Evolutionary conservation across 2,329 filamentous ascomycete genomes (phyloP).

Genomic region (Venturia aucupariae): DNA sequence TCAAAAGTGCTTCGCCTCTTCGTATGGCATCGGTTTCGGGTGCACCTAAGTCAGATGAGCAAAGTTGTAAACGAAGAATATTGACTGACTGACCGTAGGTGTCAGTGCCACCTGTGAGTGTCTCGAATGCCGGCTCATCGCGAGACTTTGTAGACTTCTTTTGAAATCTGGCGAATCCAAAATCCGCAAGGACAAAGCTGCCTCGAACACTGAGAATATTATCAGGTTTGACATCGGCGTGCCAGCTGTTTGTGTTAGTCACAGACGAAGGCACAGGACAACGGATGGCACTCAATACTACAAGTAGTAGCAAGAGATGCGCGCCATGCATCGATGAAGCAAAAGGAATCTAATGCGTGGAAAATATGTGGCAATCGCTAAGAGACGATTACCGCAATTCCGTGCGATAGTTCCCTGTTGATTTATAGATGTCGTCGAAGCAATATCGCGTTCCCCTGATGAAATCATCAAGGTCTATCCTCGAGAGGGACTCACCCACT

Average conservation of each 20-base stretch:
- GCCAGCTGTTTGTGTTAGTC: constrained; percentile 25
- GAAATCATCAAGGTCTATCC: too few relatives aligned
- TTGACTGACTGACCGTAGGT: constrained; percentile 31
- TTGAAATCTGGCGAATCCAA: constrained; percentile 26
- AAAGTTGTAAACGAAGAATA: too few relatives aligned
- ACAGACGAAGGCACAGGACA: too few relatives aligned
- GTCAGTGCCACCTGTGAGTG: constrained; percentile 24
- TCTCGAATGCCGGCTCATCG: neutral
- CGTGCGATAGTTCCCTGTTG: too few relatives aligned
- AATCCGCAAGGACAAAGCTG: constrained; percentile 32
- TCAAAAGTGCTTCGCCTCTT: constrained; percentile 15
- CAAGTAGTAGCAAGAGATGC: too few relatives aligned
- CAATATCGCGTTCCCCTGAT: too few relatives aligned
- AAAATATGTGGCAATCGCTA: too few relatives aligned
- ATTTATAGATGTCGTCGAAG: too few relatives aligned
- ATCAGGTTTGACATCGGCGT: constrained; percentile 36
- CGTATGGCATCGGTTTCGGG: constrained; percentile 12
- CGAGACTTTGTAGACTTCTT: constrained; percentile 12
- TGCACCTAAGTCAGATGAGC: constrained; percentile 12
- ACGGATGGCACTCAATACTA: too few relatives aligned
- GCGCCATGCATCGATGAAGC: too few relatives aligned
- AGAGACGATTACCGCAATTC: too few relatives aligned
- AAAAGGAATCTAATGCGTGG: too few relatives aligned
- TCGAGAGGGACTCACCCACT: constrained; percentile 9
- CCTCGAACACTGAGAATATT: constrained; percentile 32